These are phyloP conservation scores for Penicillium alfredii DNA, from an alignment of 495 filamentous ascomycete genomes.

Conservation along the genomic window DNA sequence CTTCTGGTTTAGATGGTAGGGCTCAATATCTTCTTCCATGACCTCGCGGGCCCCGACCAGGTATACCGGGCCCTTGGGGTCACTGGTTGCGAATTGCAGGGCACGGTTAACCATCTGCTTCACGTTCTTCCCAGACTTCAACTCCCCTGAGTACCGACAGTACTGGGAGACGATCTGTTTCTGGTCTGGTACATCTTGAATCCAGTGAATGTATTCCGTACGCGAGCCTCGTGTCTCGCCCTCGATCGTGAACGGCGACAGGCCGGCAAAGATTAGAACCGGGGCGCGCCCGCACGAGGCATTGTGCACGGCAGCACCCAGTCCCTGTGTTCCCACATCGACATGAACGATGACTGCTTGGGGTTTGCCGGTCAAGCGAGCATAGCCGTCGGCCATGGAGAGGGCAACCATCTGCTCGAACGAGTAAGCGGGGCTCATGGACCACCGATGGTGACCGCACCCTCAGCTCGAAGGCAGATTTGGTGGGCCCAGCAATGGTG, in stretches of 20 bases:
- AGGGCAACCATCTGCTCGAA: slow-evolving; percentile 81
- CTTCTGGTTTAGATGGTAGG: slow-evolving; percentile 66
- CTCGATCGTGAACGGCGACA: slow-evolving; percentile 85
- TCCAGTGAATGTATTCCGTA: slow-evolving; percentile 97
- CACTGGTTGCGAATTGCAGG: slow-evolving; percentile 75
- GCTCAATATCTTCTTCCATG: slow-evolving; percentile 87
- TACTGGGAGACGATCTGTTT: slow-evolving; percentile 89
- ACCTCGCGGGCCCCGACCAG: slow-evolving; percentile 78
- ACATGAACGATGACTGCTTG: slow-evolving; percentile 95
- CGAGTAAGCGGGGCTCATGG: slow-evolving; percentile 5
- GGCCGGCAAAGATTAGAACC: slow-evolving; percentile 83
- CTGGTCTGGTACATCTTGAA: slow-evolving; percentile 94
- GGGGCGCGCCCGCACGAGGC: slow-evolving; percentile 80
- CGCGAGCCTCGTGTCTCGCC: slow-evolving; percentile 83
- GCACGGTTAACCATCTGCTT: slow-evolving; percentile 95
- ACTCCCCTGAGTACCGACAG: slow-evolving; percentile 84
- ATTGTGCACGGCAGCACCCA: slow-evolving; percentile 89
- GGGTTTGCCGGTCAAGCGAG: slow-evolving; percentile 74
- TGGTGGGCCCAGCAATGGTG: slow-evolving; percentile 1
- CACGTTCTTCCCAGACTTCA: slow-evolving; percentile 87
- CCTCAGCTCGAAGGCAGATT: background rate
- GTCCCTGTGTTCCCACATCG: slow-evolving; percentile 90
- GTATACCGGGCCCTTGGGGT: slow-evolving; percentile 83
- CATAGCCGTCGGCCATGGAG: slow-evolving; percentile 95
- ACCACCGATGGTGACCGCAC: too few relatives aligned